Conservation (phyloP, 1,284 basidiomycete genomes). For the Chondrostereum purpureum region DNA sequence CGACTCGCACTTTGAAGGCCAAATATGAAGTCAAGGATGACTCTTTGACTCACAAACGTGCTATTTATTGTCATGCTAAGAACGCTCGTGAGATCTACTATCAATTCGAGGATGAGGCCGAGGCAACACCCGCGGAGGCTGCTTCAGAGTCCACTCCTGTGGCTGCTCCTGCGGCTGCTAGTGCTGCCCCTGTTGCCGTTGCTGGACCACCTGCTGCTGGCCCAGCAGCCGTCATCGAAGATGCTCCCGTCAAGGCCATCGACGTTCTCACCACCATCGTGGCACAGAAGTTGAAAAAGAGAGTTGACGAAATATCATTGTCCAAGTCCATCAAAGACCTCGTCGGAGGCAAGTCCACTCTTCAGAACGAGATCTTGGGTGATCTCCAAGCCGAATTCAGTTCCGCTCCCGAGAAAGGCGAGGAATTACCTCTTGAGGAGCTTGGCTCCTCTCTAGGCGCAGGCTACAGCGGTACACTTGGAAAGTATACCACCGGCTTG, state of each 20-base stretch:
- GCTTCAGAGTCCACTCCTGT: constrained; percentile 34
- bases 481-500: constrained; percentile 92
- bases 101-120: constrained; percentile 86
- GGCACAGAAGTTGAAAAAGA: constrained; percentile 98
- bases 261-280: constrained; percentile 89
- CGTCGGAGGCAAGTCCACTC: constrained; percentile 95
- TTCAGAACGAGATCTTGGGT: constrained; percentile 95
- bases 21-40: constrained; percentile 93
- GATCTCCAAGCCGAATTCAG: constrained; percentile 88
- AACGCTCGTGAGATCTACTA: constrained; percentile 97
- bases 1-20: constrained; percentile 88
- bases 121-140: constrained; percentile 40
- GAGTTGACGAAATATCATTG: constrained; percentile 82
- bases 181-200: constrained; percentile 37
- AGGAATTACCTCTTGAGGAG: constrained; percentile 94
- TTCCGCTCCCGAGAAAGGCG: constrained; percentile 94
- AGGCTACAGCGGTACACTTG: constrained; percentile 82
- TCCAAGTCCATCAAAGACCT: constrained; percentile 97
- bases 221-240: constrained; percentile 73
- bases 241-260: constrained; percentile 86
- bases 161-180: constrained; percentile 36
- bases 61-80: constrained; percentile 91
- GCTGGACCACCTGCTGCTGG: constrained; percentile 45
- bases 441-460: constrained; percentile 81
- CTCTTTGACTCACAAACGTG: constrained; percentile 73